Conservation (phyloP, 495 filamentous ascomycete species). For the Annulohypoxylon nitens region DNA sequence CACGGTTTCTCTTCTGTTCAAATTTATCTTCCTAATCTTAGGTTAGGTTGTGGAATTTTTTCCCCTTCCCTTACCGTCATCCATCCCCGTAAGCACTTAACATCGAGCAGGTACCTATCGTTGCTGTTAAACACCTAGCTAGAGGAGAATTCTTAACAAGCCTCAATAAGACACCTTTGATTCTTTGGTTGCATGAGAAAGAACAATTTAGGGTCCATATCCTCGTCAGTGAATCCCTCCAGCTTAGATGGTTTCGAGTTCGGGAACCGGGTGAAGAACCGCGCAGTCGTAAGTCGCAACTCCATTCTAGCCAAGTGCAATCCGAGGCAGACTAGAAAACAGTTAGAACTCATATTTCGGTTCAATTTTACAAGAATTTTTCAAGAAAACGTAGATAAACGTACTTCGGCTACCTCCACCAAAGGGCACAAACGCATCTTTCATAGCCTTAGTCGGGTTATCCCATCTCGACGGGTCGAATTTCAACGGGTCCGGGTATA, state of each 20-base stretch:
- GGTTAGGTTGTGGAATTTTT: no score
- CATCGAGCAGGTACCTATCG: neutral
- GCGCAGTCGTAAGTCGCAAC: conserved; percentile 48
- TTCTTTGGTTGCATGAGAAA: conserved; percentile 61
- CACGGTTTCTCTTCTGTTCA: no score
- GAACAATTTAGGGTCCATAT: conserved; percentile 59
- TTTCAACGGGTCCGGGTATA: conserved; percentile 53
- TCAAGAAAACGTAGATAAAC: conserved; percentile 1
- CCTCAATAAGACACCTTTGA: conserved; percentile 61
- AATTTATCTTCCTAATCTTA: no score
- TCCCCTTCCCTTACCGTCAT: neutral
- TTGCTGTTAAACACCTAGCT: neutral
- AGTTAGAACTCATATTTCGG: conserved; percentile 45
- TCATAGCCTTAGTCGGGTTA: conserved; percentile 63
- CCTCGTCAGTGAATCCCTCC: conserved; percentile 60
- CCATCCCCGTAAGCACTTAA: neutral
- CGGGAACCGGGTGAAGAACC: conserved; percentile 53
- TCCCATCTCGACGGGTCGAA: conserved; percentile 52
- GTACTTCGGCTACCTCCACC: conserved; percentile 60
- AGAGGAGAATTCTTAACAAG: neutral
- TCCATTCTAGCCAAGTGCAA: conserved; percentile 53
- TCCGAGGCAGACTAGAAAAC: conserved; percentile 56
- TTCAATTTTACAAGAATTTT: no score
- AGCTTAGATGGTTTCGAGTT: conserved; percentile 42
- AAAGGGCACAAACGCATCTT: conserved; percentile 66